Conservation (phyloP, 495 filamentous ascomycete genomes). For the Penicillium samsonianum region DNA sequence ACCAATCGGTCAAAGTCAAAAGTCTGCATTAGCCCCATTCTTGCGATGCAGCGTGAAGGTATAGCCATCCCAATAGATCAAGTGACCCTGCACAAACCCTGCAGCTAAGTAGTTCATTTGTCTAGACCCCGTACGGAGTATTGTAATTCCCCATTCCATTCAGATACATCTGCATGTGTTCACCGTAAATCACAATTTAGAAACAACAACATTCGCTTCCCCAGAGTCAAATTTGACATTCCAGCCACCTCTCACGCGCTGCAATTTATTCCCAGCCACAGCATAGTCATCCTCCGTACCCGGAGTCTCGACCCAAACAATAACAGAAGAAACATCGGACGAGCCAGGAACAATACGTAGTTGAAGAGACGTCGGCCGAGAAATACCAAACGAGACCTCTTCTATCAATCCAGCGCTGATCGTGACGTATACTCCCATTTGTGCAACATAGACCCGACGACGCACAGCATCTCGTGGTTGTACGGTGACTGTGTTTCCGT, state of each 20-base stretch:
- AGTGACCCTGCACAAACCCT: background rate
- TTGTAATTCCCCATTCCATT: background rate
- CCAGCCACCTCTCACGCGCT: slow-evolving; percentile 16
- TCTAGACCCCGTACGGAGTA: background rate
- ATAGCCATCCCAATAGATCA: background rate
- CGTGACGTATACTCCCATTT: background rate
- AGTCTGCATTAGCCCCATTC: background rate
- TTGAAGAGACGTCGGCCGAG: background rate
- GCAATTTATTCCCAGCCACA: background rate
- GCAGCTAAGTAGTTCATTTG: background rate
- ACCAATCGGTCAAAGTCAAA: background rate
- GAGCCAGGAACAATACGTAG: background rate
- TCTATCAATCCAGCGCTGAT: background rate
- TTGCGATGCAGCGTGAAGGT: background rate
- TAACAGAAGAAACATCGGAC: background rate
- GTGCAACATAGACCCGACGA: background rate
- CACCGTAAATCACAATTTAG: slow-evolving; percentile 5
- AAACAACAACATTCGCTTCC: slow-evolving; percentile 12
- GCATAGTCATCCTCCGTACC: slow-evolving; percentile 7
- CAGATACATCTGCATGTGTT: background rate
- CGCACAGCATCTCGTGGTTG: background rate
- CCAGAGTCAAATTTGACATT: slow-evolving; percentile 10
- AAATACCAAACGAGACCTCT: background rate
- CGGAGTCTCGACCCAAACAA: slow-evolving; percentile 19
- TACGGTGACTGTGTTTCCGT: background rate